Percentiles rank a stretch among this genome's conserved stretches.
Evolutionary conservation across 163 green algal genomes (phyloP).

Genomic region (Volvox carteri): DNA sequence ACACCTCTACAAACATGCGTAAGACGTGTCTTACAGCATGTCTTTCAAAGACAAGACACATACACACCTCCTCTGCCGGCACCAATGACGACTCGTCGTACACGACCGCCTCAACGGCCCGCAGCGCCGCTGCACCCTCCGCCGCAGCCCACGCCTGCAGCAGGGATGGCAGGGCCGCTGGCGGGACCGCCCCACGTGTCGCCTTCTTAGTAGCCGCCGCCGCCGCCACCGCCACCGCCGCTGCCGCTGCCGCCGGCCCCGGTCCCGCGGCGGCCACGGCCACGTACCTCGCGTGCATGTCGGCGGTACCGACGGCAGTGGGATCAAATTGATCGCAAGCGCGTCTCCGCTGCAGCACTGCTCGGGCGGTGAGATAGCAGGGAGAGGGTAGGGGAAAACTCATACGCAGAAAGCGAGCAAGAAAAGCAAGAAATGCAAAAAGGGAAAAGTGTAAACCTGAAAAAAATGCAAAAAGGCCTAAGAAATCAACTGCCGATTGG

Average conservation of each 20-base stretch:
- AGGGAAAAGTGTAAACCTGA: too few species aligned
- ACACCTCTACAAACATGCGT: too few species aligned
- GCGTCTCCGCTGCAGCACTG: background rate
- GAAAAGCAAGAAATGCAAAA: too few species aligned
- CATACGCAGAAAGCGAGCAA: too few species aligned
- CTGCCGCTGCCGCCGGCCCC: too few species aligned
- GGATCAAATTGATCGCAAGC: conserved; percentile 35
- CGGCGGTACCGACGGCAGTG: conserved; percentile 5
- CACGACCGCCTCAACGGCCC: conserved; percentile 28
- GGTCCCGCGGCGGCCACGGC: background rate
- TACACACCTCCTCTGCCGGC: conserved; percentile 31
- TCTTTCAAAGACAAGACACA: too few species aligned
- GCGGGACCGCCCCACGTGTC: too few species aligned
- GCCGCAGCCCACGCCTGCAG: conserved; percentile 39
- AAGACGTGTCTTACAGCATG: too few species aligned
- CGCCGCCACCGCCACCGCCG: background rate
- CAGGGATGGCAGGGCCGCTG: background rate
- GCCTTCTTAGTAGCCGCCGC: background rate
- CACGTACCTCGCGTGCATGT: conserved; percentile 48
- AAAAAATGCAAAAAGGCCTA: too few species aligned
- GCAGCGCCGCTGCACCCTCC: conserved; percentile 33
- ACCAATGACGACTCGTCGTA: conserved; percentile 40
- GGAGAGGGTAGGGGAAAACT: too few species aligned
- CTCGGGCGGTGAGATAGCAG: background rate
- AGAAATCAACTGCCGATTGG: too few species aligned